Conservation (phyloP, 768 basidiomycete genomes). For the Pisolithus sp. region DNA sequence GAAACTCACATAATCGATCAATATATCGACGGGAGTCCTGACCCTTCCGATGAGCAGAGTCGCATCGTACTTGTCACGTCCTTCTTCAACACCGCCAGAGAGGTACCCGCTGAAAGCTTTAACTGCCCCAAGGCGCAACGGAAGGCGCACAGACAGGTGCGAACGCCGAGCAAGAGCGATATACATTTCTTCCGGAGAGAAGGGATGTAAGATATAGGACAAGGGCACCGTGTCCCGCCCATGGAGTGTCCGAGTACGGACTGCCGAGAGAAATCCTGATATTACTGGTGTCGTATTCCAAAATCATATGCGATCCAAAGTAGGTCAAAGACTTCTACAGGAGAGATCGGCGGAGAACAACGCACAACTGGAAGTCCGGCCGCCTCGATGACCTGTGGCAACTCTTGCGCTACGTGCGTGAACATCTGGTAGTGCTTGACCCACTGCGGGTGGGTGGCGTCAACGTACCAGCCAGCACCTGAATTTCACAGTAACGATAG, state of each 20-base stretch:
- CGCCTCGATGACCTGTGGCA: conserved; percentile 71
- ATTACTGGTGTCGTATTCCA: not conserved
- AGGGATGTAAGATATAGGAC: conserved; percentile 78
- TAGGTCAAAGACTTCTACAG: not conserved
- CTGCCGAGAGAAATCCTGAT: conserved; percentile 72
- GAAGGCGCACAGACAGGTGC: conserved; percentile 82
- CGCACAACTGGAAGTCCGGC: conserved; percentile 74
- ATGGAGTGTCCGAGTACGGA: conserved; percentile 96
- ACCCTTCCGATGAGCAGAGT: conserved; percentile 67
- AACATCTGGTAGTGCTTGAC: conserved; percentile 84
- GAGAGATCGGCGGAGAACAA: conserved; percentile 8
- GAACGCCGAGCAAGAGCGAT: conserved; percentile 86
- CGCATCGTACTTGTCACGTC: conserved; percentile 70
- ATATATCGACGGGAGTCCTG: conserved; percentile 63
- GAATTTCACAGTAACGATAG: not conserved
- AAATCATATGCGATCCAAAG: not conserved
- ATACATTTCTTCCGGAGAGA: conserved; percentile 48
- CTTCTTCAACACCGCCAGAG: conserved; percentile 69
- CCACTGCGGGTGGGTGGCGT: conserved; percentile 76
- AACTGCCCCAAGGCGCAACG: conserved; percentile 82
- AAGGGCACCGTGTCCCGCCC: conserved; percentile 95
- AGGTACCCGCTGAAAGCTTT: conserved; percentile 90
- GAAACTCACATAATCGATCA: conserved; percentile 75
- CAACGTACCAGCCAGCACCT: conserved; percentile 92
- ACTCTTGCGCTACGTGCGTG: conserved; percentile 74